These are phyloP conservation scores for Neurospora terricola DNA, from an alignment of 495 filamentous ascomycete species.

Conservation along the genomic window DNA sequence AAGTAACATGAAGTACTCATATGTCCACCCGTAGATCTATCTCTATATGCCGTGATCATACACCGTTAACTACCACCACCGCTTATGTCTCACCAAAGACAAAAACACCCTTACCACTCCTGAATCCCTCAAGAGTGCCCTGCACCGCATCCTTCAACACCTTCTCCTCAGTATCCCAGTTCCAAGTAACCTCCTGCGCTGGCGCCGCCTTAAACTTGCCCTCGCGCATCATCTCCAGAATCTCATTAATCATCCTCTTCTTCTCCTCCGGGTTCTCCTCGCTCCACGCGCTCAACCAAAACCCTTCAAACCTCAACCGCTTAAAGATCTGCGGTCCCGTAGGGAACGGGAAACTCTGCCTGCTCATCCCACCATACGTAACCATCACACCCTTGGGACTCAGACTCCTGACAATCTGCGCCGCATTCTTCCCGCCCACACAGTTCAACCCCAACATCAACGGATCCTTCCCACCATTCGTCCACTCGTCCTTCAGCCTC, in stretches of 20 bases:
- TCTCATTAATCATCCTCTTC: slow-evolving; percentile 67
- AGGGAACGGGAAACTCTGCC: slow-evolving; percentile 68
- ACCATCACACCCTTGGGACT: slow-evolving; percentile 61
- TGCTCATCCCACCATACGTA: slow-evolving; percentile 92
- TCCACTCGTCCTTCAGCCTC: slow-evolving; percentile 53
- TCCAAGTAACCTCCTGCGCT: slow-evolving; percentile 68
- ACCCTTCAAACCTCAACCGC: slow-evolving; percentile 74
- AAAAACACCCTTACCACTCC: slow-evolving; percentile 82
- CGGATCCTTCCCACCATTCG: slow-evolving; percentile 54
- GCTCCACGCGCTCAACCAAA: slow-evolving; percentile 89
- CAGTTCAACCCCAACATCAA: slow-evolving; percentile 81
- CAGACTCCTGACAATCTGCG: slow-evolving; percentile 60
- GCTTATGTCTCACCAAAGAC: slow-evolving; percentile 49
- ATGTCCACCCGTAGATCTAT: not conserved
- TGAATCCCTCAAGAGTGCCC: slow-evolving; percentile 69
- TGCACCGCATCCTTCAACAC: slow-evolving; percentile 61
- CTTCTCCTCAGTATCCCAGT: slow-evolving; percentile 62
- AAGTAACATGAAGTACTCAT: not conserved
- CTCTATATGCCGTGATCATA: not conserved
- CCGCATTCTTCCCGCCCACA: slow-evolving; percentile 80
- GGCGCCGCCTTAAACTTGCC: slow-evolving; percentile 79
- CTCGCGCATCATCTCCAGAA: slow-evolving; percentile 59
- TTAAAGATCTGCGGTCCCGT: slow-evolving; percentile 84
- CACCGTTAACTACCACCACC: not conserved
- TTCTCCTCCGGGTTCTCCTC: slow-evolving; percentile 67